Base-by-base conservation (phyloP, 495 filamentous ascomycete genomes). In the Cercophora samala region DNA sequence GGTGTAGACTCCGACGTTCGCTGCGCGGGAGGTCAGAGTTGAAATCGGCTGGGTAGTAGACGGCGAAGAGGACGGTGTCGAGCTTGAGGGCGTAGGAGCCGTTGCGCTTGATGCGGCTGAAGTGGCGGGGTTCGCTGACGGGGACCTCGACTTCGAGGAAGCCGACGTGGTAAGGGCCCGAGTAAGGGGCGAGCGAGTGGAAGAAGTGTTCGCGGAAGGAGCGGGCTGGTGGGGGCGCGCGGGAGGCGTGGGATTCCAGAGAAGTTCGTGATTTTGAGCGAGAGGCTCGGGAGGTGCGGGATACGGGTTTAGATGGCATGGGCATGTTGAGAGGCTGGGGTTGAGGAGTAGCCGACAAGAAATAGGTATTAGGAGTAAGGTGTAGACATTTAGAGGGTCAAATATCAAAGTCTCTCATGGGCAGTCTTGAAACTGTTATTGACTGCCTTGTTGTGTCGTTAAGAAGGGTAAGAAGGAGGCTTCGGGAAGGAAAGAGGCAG, bases 111-210 rank as follows among this genome's bases (percentile, higher is more conserved):
- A 82, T 82, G 63, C 72, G 74, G 11, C 77, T 77, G 63, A 83
- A 79, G 18, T 71, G 63, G 21, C 70, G 78, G 60, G 72, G 83
- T 63, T 71, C 74, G 72, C 63, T 79, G 17, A 79, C 83, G n/a
- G 87, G 88, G 22, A 90, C 80, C 73, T 91, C 88, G 63, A 89
- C 73, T 59, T 91, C 88, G 66, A 86, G 77, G 19, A 85, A 87
- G 26, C 88, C 88, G 13, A 92, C 88, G 26, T 77, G 72, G 69
- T 89, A 87, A 1, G 84, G 85, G 0, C 90, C 89, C 0, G 82
- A 77, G 73, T 89, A 89, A 4, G 79, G 63, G 0, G 88, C 88
- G n/a, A 92, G 86, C 22, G 78, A 68, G 53, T 85, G 86, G 24
- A 86, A 69, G 24, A 80, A 61, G 37, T 66, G 68, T 25, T 82